phyloP scores from a whole-genome alignment of 1,284 basidiomycete species.

The Naganishia sp. region DNA sequence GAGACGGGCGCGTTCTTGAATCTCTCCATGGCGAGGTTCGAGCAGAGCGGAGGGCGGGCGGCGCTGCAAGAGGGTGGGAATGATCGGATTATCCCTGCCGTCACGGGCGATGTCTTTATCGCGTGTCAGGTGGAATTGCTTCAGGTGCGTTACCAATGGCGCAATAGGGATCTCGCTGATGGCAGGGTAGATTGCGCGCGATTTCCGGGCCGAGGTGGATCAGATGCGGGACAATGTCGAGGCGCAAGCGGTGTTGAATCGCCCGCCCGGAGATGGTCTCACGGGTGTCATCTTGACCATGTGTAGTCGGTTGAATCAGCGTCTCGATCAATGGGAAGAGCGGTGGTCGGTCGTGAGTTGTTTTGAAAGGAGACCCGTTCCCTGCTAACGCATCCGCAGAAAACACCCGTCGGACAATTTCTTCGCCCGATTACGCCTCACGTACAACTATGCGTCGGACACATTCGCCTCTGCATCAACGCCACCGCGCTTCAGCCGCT shows the following conservation, averaged over 20 bases:
- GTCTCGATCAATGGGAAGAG: constrained; percentile 43
- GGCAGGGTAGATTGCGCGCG: constrained; percentile 37
- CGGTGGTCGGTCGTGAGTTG: constrained; percentile 44
- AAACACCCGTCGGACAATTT: constrained; percentile 39
- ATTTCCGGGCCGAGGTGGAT: constrained; percentile 42
- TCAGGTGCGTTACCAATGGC: constrained; percentile 22
- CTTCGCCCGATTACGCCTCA: constrained; percentile 41
- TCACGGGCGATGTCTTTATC: constrained; percentile 43
- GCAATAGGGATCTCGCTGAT: background rate
- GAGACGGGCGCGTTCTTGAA: constrained; percentile 39
- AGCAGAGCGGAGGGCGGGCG: constrained; percentile 28
- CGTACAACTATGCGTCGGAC: constrained; percentile 42
- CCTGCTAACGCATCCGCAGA: constrained; percentile 32
- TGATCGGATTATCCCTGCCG: constrained; percentile 36
- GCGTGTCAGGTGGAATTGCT: constrained; percentile 43
- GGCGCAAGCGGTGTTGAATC: constrained; percentile 34
- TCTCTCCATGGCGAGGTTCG: constrained; percentile 34
- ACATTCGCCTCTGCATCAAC: constrained; percentile 45
- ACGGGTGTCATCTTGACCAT: constrained; percentile 35
- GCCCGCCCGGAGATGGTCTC: constrained; percentile 35
- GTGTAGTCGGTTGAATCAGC: constrained; percentile 41
- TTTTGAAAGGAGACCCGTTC: too few relatives aligned
- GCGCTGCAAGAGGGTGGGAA: constrained; percentile 37
- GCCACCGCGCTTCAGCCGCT: constrained; percentile 41
- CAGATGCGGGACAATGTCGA: constrained; percentile 35